These are phyloP conservation scores for Chenopodium berlandieri DNA, from an alignment of 148 eudicot genomes.

Conservation along the genomic window DNA sequence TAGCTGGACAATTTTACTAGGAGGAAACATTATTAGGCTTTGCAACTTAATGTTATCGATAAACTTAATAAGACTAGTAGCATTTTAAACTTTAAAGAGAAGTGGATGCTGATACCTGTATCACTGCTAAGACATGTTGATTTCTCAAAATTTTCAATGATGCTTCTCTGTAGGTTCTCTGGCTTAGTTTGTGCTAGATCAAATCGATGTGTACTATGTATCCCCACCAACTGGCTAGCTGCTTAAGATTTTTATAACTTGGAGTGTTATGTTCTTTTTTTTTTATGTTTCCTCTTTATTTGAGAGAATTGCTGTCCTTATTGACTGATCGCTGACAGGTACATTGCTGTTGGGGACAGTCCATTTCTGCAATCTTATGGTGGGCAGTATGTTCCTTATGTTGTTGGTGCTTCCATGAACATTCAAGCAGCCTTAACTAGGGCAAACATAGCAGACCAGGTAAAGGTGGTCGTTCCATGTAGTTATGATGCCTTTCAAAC, in stretches of 20 bases:
- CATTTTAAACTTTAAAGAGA: not conserved
- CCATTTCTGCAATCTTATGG: constrained; percentile 74
- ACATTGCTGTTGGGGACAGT: constrained; percentile 78
- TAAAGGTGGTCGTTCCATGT: constrained; percentile 77
- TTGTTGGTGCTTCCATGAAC: constrained; percentile 75
- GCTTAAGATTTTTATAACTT: not conserved
- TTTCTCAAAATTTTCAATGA: not conserved
- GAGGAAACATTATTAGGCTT: not conserved
- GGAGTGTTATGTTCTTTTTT: not conserved
- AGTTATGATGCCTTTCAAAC: constrained; percentile 68
- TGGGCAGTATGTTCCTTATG: constrained; percentile 53
- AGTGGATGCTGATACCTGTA: not conserved
- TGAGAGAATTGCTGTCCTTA: not conserved
- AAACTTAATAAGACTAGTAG: not conserved
- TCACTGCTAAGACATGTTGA: not conserved
- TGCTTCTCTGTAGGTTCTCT: not conserved
- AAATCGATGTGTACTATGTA: not conserved
- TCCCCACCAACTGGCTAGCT: not conserved
- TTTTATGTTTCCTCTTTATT: not conserved
- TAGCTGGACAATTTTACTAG: not conserved
- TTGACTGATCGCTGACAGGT: constrained; percentile 42
- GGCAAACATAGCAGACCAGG: constrained; percentile 59
- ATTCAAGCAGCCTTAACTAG: constrained; percentile 63
- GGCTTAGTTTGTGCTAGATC: not conserved
- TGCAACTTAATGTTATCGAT: not conserved